Conservation (phyloP, 352 stramenopile species). For the Bremia lactucae region DNA sequence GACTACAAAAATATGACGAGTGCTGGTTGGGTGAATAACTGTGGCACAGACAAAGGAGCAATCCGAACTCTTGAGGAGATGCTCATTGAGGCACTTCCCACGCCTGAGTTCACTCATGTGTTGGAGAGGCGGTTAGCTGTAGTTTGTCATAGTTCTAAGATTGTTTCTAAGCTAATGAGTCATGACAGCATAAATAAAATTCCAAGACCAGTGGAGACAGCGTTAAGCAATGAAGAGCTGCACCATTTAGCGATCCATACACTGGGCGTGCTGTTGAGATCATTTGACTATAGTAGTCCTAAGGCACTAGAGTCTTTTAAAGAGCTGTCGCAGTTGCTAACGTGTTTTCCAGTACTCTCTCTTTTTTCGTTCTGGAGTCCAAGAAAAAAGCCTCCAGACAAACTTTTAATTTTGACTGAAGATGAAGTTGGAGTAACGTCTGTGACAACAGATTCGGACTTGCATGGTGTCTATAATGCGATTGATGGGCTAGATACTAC, state of each 20-base stretch:
- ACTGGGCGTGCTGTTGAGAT: constrained; percentile 49
- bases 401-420: constrained; percentile 28
- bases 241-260: constrained; percentile 81
- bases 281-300: constrained; percentile 55
- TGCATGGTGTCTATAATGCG: constrained; percentile 34
- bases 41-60: constrained; percentile 62
- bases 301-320: constrained; percentile 53
- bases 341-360: constrained; percentile 62
- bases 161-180: constrained; percentile 48
- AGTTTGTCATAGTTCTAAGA: constrained; percentile 67
- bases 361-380: constrained; percentile 83
- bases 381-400: constrained; percentile 49
- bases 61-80: constrained; percentile 74
- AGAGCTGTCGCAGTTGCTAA: constrained; percentile 68
- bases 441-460: constrained; percentile 29
- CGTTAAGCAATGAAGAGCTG: constrained; percentile 43
- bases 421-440: constrained; percentile 51
- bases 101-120: constrained; percentile 65
- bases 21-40: constrained; percentile 61
- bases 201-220: constrained; percentile 23
- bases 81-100: constrained; percentile 62
- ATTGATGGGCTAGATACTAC: constrained; percentile 45
- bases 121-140: constrained; percentile 70
- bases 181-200: constrained; percentile 32
- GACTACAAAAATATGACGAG: constrained; percentile 80